These are phyloP conservation scores for Kluyveromyces lactis DNA, from an alignment of 805 yeast genomes.

Conservation along the genomic window DNA sequence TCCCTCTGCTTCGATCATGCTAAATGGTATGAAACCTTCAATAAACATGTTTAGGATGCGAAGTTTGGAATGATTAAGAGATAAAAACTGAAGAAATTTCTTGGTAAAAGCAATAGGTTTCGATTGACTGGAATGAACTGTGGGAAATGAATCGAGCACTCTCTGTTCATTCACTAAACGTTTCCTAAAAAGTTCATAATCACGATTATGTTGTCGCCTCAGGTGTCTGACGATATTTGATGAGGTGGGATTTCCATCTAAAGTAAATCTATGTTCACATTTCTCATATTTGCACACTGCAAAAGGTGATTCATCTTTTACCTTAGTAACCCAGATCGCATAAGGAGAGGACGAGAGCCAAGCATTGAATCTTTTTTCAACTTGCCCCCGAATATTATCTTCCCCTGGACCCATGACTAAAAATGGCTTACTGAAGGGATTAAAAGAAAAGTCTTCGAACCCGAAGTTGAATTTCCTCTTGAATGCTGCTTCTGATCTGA, in stretches of 20 bases:
- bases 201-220: slow-evolving; percentile 8
- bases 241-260: slow-evolving; percentile 10
- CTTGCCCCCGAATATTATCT: slow-evolving; percentile 2
- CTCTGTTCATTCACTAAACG: slow-evolving; percentile 1
- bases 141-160: background rate
- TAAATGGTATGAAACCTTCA: slow-evolving; percentile 2
- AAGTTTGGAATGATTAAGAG: slow-evolving; percentile 1
- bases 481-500: slow-evolving; percentile 2
- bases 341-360: slow-evolving; percentile 12
- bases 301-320: slow-evolving; percentile 8
- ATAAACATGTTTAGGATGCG: background rate
- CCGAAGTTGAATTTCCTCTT: slow-evolving; percentile 8
- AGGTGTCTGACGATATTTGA: slow-evolving; percentile 11
- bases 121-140: background rate
- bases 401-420: slow-evolving; percentile 4
- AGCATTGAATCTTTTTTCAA: slow-evolving; percentile 7
- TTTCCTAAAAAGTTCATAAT: slow-evolving; percentile 9
- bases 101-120: background rate
- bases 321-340: slow-evolving; percentile 13
- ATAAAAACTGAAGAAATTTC: slow-evolving; percentile 1
- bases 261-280: slow-evolving; percentile 9
- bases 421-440: slow-evolving; percentile 9
- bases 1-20: slow-evolving; percentile 1
- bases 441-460: slow-evolving; percentile 10
- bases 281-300: slow-evolving; percentile 11